Base-by-base conservation (phyloP, 2,329 filamentous ascomycete species). In the Leptographium radiaticola region DNA sequence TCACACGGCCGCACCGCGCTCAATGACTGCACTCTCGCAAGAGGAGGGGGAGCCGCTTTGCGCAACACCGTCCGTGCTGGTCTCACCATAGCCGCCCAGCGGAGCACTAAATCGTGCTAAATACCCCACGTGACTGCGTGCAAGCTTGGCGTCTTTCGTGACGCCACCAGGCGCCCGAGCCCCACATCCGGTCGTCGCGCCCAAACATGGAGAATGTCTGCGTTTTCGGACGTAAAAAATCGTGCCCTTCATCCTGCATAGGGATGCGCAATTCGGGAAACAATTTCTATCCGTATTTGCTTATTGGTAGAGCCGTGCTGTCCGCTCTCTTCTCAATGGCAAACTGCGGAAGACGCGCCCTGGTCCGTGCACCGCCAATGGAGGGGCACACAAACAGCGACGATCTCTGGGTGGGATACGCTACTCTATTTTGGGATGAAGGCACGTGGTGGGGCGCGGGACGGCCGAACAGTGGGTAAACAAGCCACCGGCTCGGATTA, bases 91-190 rank as follows among this genome's bases (percentile, higher is more conserved):
- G 42, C 38, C 49, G 47, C 49, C 40, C 25, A 33, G 2, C 4
- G n/a, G n/a, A n/a, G 2, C 34, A 12, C 15, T 8, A 36, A 42
- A 12, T 30, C 16, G 18, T 6, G 10, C 15, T 16, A 20, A 42
- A 42, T 44, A 44, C 1, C 13, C 6, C 59, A 60, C 59, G 59
- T 60, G 59, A 60, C 20, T 30, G 1, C 59, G 59, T 55, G 59
- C 54, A 25, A 49, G 25, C 34, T 38, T 57, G 56, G 59, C 53
- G 56, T 20, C 25, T 42, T 34, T 45, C 48, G 49, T 52, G 51
- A 15, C 16, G 16, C 20, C 42, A 18, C 53, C 46, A 48, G 16
- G 30, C 10, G 51, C 10, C 46, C 52, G 53, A 36, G 55, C 53
- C 45, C 44, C 51, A 47, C 39, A 8, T 15, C 55, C 46, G 44